phyloP scores from a whole-genome alignment of 108 stramenopile genomes.

The Cylindrotheca closterium region DNA sequence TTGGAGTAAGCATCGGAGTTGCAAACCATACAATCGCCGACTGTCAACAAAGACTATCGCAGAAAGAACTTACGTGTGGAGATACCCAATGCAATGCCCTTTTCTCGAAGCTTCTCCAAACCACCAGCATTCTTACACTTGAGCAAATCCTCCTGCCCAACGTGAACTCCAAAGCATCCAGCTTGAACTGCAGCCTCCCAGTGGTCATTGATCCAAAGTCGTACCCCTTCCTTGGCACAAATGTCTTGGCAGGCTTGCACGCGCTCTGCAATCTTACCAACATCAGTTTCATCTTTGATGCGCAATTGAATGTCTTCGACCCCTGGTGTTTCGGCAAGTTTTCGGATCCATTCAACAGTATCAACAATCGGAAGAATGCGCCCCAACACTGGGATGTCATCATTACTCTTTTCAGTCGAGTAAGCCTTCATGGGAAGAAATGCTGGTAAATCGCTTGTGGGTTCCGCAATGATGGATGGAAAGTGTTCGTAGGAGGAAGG shows the following conservation, averaged over 20 bases:
- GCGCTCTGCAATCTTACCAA: slow-evolving; percentile 40
- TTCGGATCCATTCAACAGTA: slow-evolving; percentile 66
- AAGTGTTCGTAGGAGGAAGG: slow-evolving; percentile 60
- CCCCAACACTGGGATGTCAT: slow-evolving; percentile 45
- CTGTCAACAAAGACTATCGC: not conserved
- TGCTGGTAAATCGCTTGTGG: slow-evolving; percentile 21
- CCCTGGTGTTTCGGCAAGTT: slow-evolving; percentile 36
- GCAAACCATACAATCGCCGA: not conserved
- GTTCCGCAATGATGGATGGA: slow-evolving; percentile 51
- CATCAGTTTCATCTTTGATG: slow-evolving; percentile 72
- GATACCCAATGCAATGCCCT: slow-evolving; percentile 75
- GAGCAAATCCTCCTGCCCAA: slow-evolving; percentile 93
- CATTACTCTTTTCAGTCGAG: slow-evolving; percentile 1
- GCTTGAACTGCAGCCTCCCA: slow-evolving; percentile 81
- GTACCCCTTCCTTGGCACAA: slow-evolving; percentile 57
- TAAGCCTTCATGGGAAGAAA: slow-evolving; percentile 40
- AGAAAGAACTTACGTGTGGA: slow-evolving; percentile 65
- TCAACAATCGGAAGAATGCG: slow-evolving; percentile 82
- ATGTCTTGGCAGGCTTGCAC: slow-evolving; percentile 51
- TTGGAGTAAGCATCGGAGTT: not conserved
- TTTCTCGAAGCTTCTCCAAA: slow-evolving; percentile 41
- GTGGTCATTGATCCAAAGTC: slow-evolving; percentile 93
- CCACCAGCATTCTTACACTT: slow-evolving; percentile 57
- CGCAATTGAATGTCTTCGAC: slow-evolving; percentile 80
- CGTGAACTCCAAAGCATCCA: slow-evolving; percentile 86